phyloP scores from a whole-genome alignment of 2,329 filamentous ascomycete genomes.

The Penicillium capsulatum region DNA sequence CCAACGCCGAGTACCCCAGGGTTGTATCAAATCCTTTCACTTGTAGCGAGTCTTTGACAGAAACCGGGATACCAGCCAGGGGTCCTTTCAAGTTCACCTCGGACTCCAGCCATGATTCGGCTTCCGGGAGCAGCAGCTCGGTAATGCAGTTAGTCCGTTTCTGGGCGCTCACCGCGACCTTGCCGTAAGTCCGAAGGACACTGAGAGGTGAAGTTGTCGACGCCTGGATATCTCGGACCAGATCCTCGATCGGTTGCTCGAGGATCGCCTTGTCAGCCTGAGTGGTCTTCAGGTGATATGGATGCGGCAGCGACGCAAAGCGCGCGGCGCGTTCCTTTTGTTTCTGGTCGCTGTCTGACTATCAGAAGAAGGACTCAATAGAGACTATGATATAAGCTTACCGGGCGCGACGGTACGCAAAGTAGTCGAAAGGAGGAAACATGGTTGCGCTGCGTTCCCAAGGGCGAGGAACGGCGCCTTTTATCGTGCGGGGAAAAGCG shows the following conservation, averaged over 20 bases:
- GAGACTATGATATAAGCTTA: too few relatives aligned
- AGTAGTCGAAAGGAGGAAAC: slow-evolving; percentile 60
- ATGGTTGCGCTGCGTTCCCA: too few relatives aligned
- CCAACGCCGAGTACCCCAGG: slow-evolving; percentile 73
- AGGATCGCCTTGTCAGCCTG: slow-evolving; percentile 63
- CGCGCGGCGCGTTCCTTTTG: slow-evolving; percentile 68
- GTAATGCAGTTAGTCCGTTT: slow-evolving; percentile 85
- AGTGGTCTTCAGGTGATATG: slow-evolving; percentile 65
- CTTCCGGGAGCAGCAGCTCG: slow-evolving; percentile 74
- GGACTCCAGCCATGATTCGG: slow-evolving; percentile 65
- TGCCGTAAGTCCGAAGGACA: slow-evolving; percentile 80
- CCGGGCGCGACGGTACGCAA: slow-evolving; percentile 69
- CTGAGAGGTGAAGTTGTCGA: slow-evolving; percentile 62
- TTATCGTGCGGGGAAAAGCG: neutral
- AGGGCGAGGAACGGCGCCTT: too few relatives aligned
- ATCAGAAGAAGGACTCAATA: too few relatives aligned
- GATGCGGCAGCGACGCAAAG: slow-evolving; percentile 61
- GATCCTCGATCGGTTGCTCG: slow-evolving; percentile 67
- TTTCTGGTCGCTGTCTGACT: slow-evolving; percentile 76
- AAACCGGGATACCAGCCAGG: slow-evolving; percentile 80
- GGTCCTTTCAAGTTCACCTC: slow-evolving; percentile 72
- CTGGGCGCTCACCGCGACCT: slow-evolving; percentile 78
- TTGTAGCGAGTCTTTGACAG: slow-evolving; percentile 71
- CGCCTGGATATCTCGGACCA: slow-evolving; percentile 75
- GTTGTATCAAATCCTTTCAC: slow-evolving; percentile 79